These are phyloP conservation scores for Vitis rupestris DNA, from an alignment of 164 flowering plant genomes.

Conservation along the genomic window DNA sequence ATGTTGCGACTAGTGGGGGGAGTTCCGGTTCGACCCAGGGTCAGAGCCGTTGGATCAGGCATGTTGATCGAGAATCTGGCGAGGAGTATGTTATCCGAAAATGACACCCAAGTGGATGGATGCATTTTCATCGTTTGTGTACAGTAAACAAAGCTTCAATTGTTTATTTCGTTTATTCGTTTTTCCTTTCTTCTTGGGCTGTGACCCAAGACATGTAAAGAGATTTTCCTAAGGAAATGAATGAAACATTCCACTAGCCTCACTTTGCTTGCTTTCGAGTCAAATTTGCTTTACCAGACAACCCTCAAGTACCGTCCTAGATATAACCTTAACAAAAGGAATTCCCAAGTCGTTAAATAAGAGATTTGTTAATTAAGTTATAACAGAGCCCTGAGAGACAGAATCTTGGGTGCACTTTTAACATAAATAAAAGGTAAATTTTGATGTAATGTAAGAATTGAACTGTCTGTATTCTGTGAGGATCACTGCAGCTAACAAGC, in stretches of 20 bases:
- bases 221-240: background rate
- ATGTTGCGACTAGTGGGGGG: slow-evolving; percentile 39
- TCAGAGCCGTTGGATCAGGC: slow-evolving; percentile 65
- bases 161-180: background rate
- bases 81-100: slow-evolving; percentile 54
- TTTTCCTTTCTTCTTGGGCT: background rate
- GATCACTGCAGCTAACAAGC: background rate
- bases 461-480: background rate
- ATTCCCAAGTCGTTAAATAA: too few species aligned
- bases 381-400: too few species aligned
- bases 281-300: too few species aligned
- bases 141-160: too few species aligned
- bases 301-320: too few species aligned
- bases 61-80: slow-evolving; percentile 48
- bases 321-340: too few species aligned
- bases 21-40: slow-evolving; percentile 13
- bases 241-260: background rate
- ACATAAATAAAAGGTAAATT: too few species aligned
- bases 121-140: too few species aligned
- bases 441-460: background rate
- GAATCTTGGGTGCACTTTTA: too few species aligned
- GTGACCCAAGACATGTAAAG: background rate
- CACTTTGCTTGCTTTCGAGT: too few species aligned
- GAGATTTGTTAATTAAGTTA: too few species aligned
- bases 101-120: slow-evolving; percentile 14